Evolutionary conservation across 148 eudicot species (phyloP).

Genomic region (Tetragonia tetragonoides): DNA sequence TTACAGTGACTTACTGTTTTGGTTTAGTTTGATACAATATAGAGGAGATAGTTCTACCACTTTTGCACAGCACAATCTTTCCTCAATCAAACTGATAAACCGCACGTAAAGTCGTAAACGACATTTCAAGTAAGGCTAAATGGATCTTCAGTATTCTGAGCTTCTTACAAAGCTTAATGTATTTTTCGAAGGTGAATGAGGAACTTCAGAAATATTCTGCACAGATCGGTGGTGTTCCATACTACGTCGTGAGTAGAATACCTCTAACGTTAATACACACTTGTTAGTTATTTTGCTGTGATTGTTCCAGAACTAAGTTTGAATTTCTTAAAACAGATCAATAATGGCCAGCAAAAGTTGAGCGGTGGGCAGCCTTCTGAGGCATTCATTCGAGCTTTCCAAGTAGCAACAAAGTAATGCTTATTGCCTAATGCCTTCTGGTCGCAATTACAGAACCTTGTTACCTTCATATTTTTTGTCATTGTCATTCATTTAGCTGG

Average conservation of each 20-base stretch:
- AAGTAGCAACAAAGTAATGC: slow-evolving; percentile 39
- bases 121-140: no score
- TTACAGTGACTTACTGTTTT: no score
- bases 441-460: not conserved
- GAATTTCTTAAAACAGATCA: slow-evolving; percentile 46
- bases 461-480: no score
- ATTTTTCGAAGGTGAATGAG: slow-evolving; percentile 55
- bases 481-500: not conserved
- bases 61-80: no score
- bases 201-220: slow-evolving; percentile 57
- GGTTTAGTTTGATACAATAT: no score
- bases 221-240: slow-evolving; percentile 60
- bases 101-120: no score
- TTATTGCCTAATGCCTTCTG: not conserved
- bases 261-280: not conserved
- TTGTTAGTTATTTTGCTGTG: not conserved
- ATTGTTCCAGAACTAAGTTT: not conserved
- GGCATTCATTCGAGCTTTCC: slow-evolving; percentile 55
- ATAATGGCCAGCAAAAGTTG: slow-evolving; percentile 58
- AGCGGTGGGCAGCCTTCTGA: slow-evolving; percentile 78
- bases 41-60: no score
- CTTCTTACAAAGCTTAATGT: slow-evolving; percentile 3
- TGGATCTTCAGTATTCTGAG: not conserved
- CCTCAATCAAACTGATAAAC: no score
- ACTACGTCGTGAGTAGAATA: slow-evolving; percentile 46